Base-by-base conservation (phyloP, 208 protist genomes). In the Trypanosoma cruzi region DNA sequence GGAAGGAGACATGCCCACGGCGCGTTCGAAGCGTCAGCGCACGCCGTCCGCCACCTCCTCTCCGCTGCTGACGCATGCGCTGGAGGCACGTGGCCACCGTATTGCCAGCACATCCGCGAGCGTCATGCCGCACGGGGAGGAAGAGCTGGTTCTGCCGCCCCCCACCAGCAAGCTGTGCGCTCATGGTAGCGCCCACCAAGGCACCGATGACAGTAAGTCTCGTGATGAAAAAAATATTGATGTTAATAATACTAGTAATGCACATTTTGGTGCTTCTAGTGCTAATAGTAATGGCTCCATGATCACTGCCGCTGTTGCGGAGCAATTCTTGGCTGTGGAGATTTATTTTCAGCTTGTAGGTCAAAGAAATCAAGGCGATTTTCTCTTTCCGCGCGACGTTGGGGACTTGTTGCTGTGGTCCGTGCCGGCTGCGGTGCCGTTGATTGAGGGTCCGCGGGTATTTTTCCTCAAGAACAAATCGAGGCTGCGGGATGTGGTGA, bases 391-490 rank as follows among this genome's bases (percentile, higher is more conserved):
- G 24, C 90, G 86, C 50, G 88, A 96, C 59, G 42, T 96, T n/a
- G 81, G 78, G 31, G 80, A 84, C n/a, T 57, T 93, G 18, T 58
- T 93, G 28, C 65, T 93, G 37, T 96, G 90, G 88, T 76, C 77
- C 10, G 82, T 96, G 37, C 90, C 88, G 37, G 72, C 74, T 36
- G 60, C 82, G 10, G 73, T 92, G 36, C 90, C 87, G 1, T 65
- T 92, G 20, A 79, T 93, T 56, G 88, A 96, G 61, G 80, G 79
- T 14, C 90, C 90, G 31, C 64, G 74, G 22, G 71, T 86, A 28
- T 92, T 92, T 70, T 89, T 91, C 48, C 61, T 96, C 53, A 80
- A 78, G 60, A 93, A 92, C 64, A 90, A 88, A 62, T 92, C 85
- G 4, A 77, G 57, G 13, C 44, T 96, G 42, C 79, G 86, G 13